Base-by-base conservation (phyloP, 352 stramenopile genomes). In the Phytophthora hibernalis region DNA sequence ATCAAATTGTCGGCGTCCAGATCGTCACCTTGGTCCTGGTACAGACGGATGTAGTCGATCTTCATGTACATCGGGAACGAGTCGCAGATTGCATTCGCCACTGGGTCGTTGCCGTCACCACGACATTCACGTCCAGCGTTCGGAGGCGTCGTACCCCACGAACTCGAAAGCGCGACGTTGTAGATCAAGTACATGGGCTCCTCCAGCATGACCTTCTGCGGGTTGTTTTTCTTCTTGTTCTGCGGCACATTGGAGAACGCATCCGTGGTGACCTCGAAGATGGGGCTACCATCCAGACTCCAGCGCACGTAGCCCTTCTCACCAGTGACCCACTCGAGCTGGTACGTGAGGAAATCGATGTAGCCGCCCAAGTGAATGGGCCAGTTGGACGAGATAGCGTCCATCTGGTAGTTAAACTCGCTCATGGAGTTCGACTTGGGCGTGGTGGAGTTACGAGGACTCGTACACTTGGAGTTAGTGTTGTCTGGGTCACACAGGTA, bases 31-130 rank as follows among this genome's bases (percentile, higher is more conserved):
- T 54, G 18, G 68, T 91, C 81, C 54, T 93, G 83, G 59, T 90
- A 92, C 70, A 92, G 45, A 9, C 90, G 85, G 18, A 97, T 82
- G 73, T 95, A 93, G 70, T 97, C 88, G 65, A 97, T 87, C 72
- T 95, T 85, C 78, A 94, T 93, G 74, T 86, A 86, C 78, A 90
- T 90, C 0, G 83, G 86, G 69, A 96, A 92, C 26, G 61, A 74
- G 47, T 94, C 80, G 62, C 89, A 96, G 42, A 91, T 89, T 30
- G 77, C 82, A 49, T 90, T 91, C 11, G 59, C 55, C 21, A 80
- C 63, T 0, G 70, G 52, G 22, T 83, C 56, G 2, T 79, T 80
- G 7, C 80, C 83, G 30, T 90, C 75, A 21, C 82, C 80, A 22
- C 82, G 80, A 20, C 80, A 84, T 16, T 74, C 69, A 2, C 54